Conservation (phyloP, 306 rosid species). For the Senna siamea region DNA sequence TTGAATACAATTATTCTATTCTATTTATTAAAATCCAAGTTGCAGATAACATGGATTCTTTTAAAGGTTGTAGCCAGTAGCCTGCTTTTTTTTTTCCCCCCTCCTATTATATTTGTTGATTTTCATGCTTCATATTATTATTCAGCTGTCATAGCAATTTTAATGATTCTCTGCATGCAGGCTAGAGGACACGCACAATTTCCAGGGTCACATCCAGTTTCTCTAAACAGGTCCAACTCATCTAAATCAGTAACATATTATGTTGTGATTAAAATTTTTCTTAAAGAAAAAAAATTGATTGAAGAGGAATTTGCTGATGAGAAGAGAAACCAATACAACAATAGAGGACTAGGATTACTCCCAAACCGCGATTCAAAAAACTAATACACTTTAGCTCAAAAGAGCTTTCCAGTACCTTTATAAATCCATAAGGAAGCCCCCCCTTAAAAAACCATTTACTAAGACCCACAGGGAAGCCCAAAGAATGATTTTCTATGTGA, state of each 20-base stretch:
- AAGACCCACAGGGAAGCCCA: background rate
- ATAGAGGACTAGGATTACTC: background rate
- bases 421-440: background rate
- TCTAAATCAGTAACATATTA: conserved; percentile 33
- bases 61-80: conserved; percentile 2
- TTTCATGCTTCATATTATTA: conserved; percentile 27
- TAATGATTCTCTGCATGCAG: conserved; percentile 59
- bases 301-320: background rate
- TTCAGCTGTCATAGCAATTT: conserved; percentile 30
- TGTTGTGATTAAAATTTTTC: conserved; percentile 12
- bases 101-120: background rate
- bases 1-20: conserved; percentile 12
- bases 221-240: conserved; percentile 83
- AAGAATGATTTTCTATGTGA: background rate
- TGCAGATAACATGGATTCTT: conserved; percentile 27
- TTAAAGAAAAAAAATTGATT: background rate
- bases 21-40: conserved; percentile 10
- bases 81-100: background rate
- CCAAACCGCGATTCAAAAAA: background rate
- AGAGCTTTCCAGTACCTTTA: background rate
- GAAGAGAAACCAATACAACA: background rate
- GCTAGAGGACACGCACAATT: conserved; percentile 80
- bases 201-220: conserved; percentile 99
- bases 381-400: background rate
- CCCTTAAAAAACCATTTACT: background rate